phyloP scores from a whole-genome alignment of 2,329 filamentous ascomycete species.

The Ascochyta rabiei region DNA sequence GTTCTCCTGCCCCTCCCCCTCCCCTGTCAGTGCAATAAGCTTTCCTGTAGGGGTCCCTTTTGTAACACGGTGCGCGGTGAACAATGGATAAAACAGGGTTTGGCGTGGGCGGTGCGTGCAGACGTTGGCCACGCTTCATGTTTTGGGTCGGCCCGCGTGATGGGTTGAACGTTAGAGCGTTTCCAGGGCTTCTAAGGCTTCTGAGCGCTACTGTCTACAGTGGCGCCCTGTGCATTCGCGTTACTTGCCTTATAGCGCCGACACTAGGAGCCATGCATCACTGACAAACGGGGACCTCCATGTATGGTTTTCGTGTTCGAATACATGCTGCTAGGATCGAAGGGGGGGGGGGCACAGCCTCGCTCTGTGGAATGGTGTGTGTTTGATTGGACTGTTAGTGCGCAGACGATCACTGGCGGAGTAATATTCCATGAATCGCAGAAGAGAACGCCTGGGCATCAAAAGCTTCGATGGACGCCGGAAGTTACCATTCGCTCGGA shows the following conservation, averaged over 20 bases:
- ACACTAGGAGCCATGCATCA: not conserved
- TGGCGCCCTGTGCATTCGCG: slow-evolving; percentile 5
- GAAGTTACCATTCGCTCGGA: slow-evolving; percentile 4
- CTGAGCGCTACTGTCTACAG: not conserved
- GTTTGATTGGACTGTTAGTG: slow-evolving; percentile 14
- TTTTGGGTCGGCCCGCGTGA: slow-evolving; percentile 21
- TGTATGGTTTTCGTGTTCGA: not conserved
- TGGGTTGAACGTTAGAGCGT: slow-evolving; percentile 6
- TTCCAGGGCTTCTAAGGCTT: slow-evolving; percentile 8
- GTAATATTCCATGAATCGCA: slow-evolving; percentile 1
- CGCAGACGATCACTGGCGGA: slow-evolving; percentile 6
- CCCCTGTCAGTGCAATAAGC: not conserved
- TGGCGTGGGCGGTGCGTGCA: not conserved
- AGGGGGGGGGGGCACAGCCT: not conserved
- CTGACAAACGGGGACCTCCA: slow-evolving; percentile 14
- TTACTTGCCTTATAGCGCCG: slow-evolving; percentile 7
- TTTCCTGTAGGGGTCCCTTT: slow-evolving; percentile 6
- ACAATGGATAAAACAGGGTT: slow-evolving; percentile 11
- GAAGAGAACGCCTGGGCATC: not conserved
- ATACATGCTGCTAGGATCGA: slow-evolving; percentile 1
- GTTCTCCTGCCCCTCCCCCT: not conserved
- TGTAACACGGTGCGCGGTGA: not conserved
- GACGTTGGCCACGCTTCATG: slow-evolving; percentile 6
- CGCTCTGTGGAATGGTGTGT: slow-evolving; percentile 1
- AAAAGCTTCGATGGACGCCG: not conserved